Evolutionary conservation across 2,329 filamentous ascomycete genomes (phyloP).

Genomic region (Arthrobotrys musiformis): DNA sequence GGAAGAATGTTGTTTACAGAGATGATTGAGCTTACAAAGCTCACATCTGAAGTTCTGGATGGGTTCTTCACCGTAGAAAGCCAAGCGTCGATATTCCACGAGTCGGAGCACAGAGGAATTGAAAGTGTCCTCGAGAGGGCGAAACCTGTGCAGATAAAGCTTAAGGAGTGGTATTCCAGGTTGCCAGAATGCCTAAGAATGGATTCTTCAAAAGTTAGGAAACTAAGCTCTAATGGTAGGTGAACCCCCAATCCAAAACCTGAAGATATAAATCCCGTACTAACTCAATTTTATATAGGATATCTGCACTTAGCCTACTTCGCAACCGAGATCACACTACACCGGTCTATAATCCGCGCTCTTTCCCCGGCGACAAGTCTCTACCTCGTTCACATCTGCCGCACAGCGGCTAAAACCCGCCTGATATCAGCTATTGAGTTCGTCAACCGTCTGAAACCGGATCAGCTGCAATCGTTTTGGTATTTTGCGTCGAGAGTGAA

Average conservation of each 20-base stretch:
- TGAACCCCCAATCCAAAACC: slow-evolving; percentile 35
- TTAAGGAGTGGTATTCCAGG: slow-evolving; percentile 67
- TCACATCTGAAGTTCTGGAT: slow-evolving; percentile 67
- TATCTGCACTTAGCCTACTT: slow-evolving; percentile 93
- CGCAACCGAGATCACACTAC: slow-evolving; percentile 90
- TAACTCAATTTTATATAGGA: slow-evolving; percentile 63
- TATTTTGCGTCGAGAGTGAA: slow-evolving; percentile 88
- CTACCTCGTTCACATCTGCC: slow-evolving; percentile 90
- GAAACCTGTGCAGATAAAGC: slow-evolving; percentile 65
- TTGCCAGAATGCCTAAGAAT: slow-evolving; percentile 66
- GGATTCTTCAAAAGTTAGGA: slow-evolving; percentile 63
- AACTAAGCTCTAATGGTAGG: slow-evolving; percentile 67
- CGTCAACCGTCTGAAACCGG: slow-evolving; percentile 87
- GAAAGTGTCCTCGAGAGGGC: slow-evolving; percentile 65
- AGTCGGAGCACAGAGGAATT: slow-evolving; percentile 57
- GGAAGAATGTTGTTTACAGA: slow-evolving; percentile 67
- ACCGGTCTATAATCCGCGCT: slow-evolving; percentile 88
- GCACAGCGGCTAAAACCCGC: slow-evolving; percentile 90
- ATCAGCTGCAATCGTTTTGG: slow-evolving; percentile 92
- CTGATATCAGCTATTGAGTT: slow-evolving; percentile 98
- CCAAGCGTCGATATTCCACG: slow-evolving; percentile 45
- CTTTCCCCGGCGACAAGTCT: slow-evolving; percentile 68
- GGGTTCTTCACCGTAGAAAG: slow-evolving; percentile 65
- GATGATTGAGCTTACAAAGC: slow-evolving; percentile 67
- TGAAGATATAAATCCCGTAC: neutral